Base-by-base conservation (phyloP, 371 early-diverging fungal genomes). In the Aphelidium insulamus region DNA sequence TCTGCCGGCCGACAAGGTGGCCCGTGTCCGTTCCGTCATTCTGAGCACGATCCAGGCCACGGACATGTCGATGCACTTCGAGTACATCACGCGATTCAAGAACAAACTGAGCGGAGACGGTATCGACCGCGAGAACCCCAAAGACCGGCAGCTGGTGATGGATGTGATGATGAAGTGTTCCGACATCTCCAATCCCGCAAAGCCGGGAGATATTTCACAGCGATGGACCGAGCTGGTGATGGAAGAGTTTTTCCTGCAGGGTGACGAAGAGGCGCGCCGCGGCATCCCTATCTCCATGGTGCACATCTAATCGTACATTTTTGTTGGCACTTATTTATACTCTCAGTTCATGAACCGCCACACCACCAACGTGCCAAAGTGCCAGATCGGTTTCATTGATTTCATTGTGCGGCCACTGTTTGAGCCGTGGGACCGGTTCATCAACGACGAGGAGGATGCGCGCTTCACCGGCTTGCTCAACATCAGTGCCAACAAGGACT, bases 341-440 rank as follows among this genome's bases (percentile, higher is more conserved):
- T n/a, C n/a, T n/a, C 81, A 83, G 5, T 79, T 73, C 48, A 84
- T 83, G 82, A 83, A 85, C 45, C 65, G 81, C 12, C 49, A 58
- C 14, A 51, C 65, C 20, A 56, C 69, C 21, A 69, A 70, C 26
- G 80, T 81, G 35, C 64, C 66, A 10, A 67, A 74, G 28, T 72
- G 81, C 36, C 69, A 70, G 15, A 43, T 84, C 1, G 72, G 72
- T 11, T 88, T 88, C 53, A 75, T 69, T 24, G 77, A 80, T 38
- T 72, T 75, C 38, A 72, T 87, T 2, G 78, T 74, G 0, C 67
- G 66, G 19, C 88, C 88, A 2, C 82, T 76, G 39, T 84, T 81
- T 52, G 73, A 73, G 33, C 62, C 65, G 20, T 62, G 83, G 33
- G 69, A 68, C 9, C 69, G 75, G 15, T 46, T 83, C 14, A 58